Evolutionary conservation across 345 rosid genomes (phyloP).

Genomic region (thale cress (Arabidopsis thaliana)): DNA sequence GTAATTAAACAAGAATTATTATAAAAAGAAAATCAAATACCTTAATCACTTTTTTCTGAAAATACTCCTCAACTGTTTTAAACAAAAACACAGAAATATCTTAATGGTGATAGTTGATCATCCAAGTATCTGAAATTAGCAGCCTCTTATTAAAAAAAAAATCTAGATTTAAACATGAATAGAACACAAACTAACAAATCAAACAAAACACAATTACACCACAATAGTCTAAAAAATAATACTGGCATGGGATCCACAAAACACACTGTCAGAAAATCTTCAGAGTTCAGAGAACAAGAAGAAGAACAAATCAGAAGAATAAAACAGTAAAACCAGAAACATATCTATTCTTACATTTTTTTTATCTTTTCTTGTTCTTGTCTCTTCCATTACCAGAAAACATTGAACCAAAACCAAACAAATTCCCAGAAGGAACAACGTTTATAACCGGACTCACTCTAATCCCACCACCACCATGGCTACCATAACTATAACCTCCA

Average conservation of each 20-base stretch:
- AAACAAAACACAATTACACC: constrained; percentile 43
- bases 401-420: constrained; percentile 75
- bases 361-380: constrained; percentile 64
- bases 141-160: constrained; percentile 10
- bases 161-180: constrained; percentile 29
- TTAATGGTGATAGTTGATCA: neutral
- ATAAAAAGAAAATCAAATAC: no score
- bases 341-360: constrained; percentile 21
- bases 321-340: constrained; percentile 34
- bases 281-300: constrained; percentile 44
- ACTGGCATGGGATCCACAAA: constrained; percentile 42
- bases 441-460: constrained; percentile 71
- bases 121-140: constrained; percentile 25
- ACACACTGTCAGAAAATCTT: constrained; percentile 51
- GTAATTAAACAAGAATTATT: no score
- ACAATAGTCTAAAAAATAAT: constrained; percentile 28
- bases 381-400: constrained; percentile 67
- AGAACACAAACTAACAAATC: constrained; percentile 44
- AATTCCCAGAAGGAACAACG: constrained; percentile 69
- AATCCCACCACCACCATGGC: constrained; percentile 56
- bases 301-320: constrained; percentile 16
- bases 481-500: constrained; percentile 54
- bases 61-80: neutral
- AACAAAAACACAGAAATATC: neutral
- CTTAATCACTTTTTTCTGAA: no score